Percentiles rank a stretch among this genome's conserved stretches.
These are phyloP conservation scores for Aspergillus fischeri DNA, from an alignment of 2,329 filamentous ascomycete species.

Conservation along the genomic window DNA sequence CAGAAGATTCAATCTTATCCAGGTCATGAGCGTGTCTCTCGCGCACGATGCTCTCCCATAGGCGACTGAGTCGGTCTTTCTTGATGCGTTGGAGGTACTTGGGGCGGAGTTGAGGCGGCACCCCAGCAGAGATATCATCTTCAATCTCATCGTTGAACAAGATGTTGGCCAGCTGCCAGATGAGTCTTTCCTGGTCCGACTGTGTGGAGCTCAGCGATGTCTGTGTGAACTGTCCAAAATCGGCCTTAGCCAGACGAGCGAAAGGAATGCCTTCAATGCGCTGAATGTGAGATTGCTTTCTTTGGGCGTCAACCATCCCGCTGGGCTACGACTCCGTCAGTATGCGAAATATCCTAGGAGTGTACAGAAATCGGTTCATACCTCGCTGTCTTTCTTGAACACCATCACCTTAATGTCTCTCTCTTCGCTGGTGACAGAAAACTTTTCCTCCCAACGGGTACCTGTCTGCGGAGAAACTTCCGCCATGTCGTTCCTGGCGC, in stretches of 20 bases:
- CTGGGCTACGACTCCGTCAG: conserved; percentile 14
- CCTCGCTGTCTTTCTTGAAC: conserved; percentile 20
- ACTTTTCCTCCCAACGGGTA: conserved; percentile 52
- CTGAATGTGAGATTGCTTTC: conserved; percentile 41
- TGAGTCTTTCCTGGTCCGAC: conserved; percentile 39
- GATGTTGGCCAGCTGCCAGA: conserved; percentile 83
- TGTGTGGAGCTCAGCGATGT: conserved; percentile 24
- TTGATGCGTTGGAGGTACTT: conserved; percentile 44
- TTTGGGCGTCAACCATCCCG: conserved; percentile 33
- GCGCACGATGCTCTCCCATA: conserved; percentile 44
- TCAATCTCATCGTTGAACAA: conserved; percentile 69
- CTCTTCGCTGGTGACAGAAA: conserved; percentile 40
- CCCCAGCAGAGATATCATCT: conserved; percentile 42
- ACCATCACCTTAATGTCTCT: conserved; percentile 28
- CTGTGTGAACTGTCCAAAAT: conserved; percentile 32
- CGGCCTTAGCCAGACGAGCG: conserved; percentile 34
- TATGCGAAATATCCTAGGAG: not conserved
- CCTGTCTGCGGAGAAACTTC: conserved; percentile 15
- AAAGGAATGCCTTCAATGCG: conserved; percentile 57
- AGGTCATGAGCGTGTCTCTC: conserved; percentile 66
- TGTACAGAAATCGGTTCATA: conserved; percentile 8
- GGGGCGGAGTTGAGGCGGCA: conserved; percentile 36
- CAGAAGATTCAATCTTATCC: conserved; percentile 59
- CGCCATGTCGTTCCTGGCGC: conserved; percentile 46
- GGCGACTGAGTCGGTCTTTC: conserved; percentile 44